Percentiles rank a stretch among this genome's conserved stretches.
phyloP scores from a whole-genome alignment of 1,284 basidiomycete genomes.

The Tylopilus sp. region DNA sequence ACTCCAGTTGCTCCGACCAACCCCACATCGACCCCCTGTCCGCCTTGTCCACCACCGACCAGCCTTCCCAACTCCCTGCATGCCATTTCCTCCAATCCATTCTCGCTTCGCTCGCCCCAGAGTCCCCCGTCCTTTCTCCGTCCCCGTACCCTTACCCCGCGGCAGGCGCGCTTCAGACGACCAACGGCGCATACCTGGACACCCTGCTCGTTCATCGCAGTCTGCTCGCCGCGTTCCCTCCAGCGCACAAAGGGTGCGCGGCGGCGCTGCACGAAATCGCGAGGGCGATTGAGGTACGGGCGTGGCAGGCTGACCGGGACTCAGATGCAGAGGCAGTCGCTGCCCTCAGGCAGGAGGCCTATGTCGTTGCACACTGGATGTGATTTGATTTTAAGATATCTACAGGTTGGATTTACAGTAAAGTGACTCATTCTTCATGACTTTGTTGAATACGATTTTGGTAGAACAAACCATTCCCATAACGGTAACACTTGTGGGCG shows the following conservation, averaged over 20 bases:
- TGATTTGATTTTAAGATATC: conserved; percentile 9
- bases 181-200: conserved; percentile 69
- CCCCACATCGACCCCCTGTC: conserved; percentile 27
- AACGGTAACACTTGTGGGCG: too few species aligned
- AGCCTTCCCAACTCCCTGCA: conserved; percentile 20
- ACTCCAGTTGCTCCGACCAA: conserved; percentile 36
- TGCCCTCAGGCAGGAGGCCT: conserved; percentile 61
- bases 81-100: conserved; percentile 64
- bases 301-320: conserved; percentile 63
- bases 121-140: conserved; percentile 33
- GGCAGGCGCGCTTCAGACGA: conserved; percentile 54
- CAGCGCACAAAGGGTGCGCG: conserved; percentile 58
- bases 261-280: conserved; percentile 61
- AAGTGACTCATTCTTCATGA: neutral
- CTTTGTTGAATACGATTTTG: neutral
- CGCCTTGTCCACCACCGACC: conserved; percentile 15
- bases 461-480: too few species aligned
- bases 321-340: conserved; percentile 61
- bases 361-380: conserved; percentile 25
- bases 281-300: conserved; percentile 51
- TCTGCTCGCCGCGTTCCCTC: conserved; percentile 55
- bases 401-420: conserved; percentile 11
- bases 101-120: conserved; percentile 39
- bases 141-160: conserved; percentile 59
- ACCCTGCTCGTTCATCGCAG: conserved; percentile 71